Conservation (phyloP, 768 basidiomycete genomes). For the Harrya chromipes region DNA sequence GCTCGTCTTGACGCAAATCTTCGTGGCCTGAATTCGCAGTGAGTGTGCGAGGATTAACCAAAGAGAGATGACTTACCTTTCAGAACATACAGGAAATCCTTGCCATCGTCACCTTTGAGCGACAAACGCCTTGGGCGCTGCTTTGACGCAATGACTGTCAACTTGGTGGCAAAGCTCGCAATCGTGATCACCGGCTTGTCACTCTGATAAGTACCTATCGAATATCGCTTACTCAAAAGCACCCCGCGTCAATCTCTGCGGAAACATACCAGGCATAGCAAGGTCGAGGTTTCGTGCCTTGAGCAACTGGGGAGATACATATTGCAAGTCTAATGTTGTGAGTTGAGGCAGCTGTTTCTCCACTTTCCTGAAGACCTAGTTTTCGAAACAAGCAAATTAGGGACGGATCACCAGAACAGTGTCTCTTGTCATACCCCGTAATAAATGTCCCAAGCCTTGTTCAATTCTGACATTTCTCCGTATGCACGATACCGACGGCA, state of each 20-base stretch:
- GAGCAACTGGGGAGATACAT: conserved; percentile 89
- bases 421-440: conserved; percentile 63
- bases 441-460: conserved; percentile 99
- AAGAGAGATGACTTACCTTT: conserved; percentile 58
- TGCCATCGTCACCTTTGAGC: conserved; percentile 86
- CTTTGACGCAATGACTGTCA: conserved; percentile 94
- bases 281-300: conserved; percentile 88
- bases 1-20: conserved; percentile 97
- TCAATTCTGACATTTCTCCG: conserved; percentile 85
- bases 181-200: conserved; percentile 84
- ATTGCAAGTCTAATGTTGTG: conserved; percentile 91
- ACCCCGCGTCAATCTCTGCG: background rate
- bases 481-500: conserved; percentile 82
- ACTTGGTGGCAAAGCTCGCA: conserved; percentile 78
- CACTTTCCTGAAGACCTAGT: conserved; percentile 91
- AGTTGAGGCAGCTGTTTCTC: conserved; percentile 91
- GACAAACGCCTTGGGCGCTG: conserved; percentile 90
- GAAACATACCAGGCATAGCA: conserved; percentile 81
- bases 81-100: conserved; percentile 87
- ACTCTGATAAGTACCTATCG: conserved; percentile 84
- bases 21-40: conserved; percentile 71
- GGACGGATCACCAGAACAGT: background rate
- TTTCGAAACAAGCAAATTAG: background rate
- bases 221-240: background rate
- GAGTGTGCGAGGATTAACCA: background rate